These are phyloP conservation scores for Aegilops bicornis DNA, from an alignment of 176 grass and related monocot genomes.

Conservation along the genomic window DNA sequence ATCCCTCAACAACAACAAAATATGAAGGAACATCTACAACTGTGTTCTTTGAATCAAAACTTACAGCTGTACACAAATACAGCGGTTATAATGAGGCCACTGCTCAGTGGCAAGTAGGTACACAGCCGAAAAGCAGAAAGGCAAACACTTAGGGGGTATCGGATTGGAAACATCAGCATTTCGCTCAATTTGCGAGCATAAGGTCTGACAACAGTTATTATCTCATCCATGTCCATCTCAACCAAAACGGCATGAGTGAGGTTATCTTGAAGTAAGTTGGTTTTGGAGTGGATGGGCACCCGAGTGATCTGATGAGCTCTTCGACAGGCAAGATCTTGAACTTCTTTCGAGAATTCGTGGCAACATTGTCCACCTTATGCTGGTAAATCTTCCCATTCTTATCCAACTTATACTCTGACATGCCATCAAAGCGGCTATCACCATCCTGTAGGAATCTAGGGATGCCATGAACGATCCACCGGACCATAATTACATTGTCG, in stretches of 20 bases:
- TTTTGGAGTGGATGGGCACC: slow-evolving; percentile 68
- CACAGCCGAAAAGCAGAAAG: slow-evolving; percentile 21
- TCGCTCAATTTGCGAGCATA: slow-evolving; percentile 24
- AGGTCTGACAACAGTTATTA: slow-evolving; percentile 40
- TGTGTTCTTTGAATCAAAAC: slow-evolving; percentile 20
- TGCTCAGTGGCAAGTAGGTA: slow-evolving; percentile 17
- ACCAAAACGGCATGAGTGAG: slow-evolving; percentile 28
- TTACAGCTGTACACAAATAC: slow-evolving; percentile 24
- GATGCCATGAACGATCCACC: slow-evolving; percentile 80
- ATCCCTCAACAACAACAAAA: too few species aligned
- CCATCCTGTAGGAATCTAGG: slow-evolving; percentile 71
- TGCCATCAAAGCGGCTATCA: slow-evolving; percentile 76
- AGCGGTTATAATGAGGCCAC: slow-evolving; percentile 1
- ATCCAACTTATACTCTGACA: slow-evolving; percentile 81
- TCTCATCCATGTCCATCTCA: slow-evolving; percentile 48
- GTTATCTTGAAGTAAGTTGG: slow-evolving; percentile 73
- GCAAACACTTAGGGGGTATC: slow-evolving; percentile 37
- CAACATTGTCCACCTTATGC: slow-evolving; percentile 81
- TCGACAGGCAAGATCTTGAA: slow-evolving; percentile 56
- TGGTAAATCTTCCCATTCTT: slow-evolving; percentile 80
- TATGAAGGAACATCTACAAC: not conserved
- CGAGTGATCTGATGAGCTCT: slow-evolving; percentile 68
- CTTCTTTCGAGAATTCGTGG: slow-evolving; percentile 55
- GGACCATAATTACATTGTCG: slow-evolving; percentile 76
- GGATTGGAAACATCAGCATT: slow-evolving; percentile 30